These are phyloP conservation scores for Scytalidium lignicola DNA, from an alignment of 2,329 filamentous ascomycete species.

Conservation along the genomic window DNA sequence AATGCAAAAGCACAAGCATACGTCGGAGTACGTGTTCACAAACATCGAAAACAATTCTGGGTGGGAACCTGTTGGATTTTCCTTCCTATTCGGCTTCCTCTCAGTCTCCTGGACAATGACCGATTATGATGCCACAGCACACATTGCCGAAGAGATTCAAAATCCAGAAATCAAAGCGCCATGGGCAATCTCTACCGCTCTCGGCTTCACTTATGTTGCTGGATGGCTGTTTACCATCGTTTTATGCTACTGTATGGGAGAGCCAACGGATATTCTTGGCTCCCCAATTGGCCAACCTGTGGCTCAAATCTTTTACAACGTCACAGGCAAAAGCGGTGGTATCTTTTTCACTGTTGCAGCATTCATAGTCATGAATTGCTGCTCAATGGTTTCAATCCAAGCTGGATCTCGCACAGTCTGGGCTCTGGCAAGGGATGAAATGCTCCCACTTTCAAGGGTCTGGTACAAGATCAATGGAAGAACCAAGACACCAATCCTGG, in stretches of 20 bases:
- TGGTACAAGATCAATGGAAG: conserved; percentile 40
- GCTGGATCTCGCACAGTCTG: conserved; percentile 59
- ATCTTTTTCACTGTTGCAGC: conserved; percentile 60
- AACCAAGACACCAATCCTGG: conserved; percentile 56
- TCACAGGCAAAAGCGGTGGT: conserved; percentile 50
- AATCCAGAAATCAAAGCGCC: conserved; percentile 57
- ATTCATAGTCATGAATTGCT: too few species aligned
- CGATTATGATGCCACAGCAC: conserved; percentile 62
- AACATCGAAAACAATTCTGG: conserved; percentile 57
- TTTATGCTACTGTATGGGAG: conserved; percentile 57
- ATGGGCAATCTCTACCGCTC: conserved; percentile 52
- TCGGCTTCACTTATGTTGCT: conserved; percentile 53
- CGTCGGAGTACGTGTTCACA: conserved; percentile 55
- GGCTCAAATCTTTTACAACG: conserved; percentile 55
- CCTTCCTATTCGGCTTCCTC: conserved; percentile 53
- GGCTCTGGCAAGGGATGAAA: conserved; percentile 55
- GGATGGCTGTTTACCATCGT: conserved; percentile 61
- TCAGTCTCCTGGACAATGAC: conserved; percentile 62
- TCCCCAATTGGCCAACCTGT: conserved; percentile 57
- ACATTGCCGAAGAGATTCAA: conserved; percentile 64
- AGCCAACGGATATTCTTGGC: conserved; percentile 49
- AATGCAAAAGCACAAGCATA: conserved; percentile 54
- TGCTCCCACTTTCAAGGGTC: conserved; percentile 56
- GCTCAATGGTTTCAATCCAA: too few species aligned
- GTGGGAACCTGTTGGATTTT: conserved; percentile 53